Evolutionary conservation across 139 green algal species (phyloP), one percentile per base, ranked within the genome.

Genomic region (Ulvella scutata): DNA sequence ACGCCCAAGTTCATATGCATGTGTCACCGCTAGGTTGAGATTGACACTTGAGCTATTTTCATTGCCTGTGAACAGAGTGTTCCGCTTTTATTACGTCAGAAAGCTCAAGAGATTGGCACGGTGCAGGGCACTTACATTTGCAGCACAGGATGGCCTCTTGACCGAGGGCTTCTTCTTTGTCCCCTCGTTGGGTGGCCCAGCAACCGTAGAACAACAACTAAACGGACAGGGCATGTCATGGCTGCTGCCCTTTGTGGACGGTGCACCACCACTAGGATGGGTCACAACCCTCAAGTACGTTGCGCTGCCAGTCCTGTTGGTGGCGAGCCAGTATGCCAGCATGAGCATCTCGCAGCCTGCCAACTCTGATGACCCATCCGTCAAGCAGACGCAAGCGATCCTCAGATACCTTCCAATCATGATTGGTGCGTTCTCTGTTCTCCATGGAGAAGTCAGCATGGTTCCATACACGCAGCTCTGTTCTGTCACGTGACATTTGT

Each of bases 331-430:
- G 82, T 95, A 85, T 73, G 73, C 82, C 7, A 87, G 77, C 40
- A 91, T 96, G 76, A 90, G 90, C 74, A 89, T 96, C 40, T 85
- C 96, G 21, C 81, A 61, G 6, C 78, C 79, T 67, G 79, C 37
- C 61, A 74, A 82, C 43, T 75, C 81, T 37, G 39, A 75, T 31
- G 89, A 94, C 80, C 85, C 86, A 1, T 44, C 81, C n/a, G 83
- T 91, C 79, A 77, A 91, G 79, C 81, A 90, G 76, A 85, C 79
- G 26, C 89, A 96, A 72, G 84, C 82, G 40, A 96, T 98, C 75
- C 87, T 99, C 43, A 95, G 97, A 79, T 96, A 98, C 82, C 84
- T 99, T 61, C 95, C 95, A 4, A 78, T 99, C 61, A 96, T 99
- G 88, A 92, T 97, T 72, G 91, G 89, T 93, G 78, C 67, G 85